Evolutionary conservation across 192 early-diverging fungal genomes (phyloP).

Genomic region (Coemansia sp.): DNA sequence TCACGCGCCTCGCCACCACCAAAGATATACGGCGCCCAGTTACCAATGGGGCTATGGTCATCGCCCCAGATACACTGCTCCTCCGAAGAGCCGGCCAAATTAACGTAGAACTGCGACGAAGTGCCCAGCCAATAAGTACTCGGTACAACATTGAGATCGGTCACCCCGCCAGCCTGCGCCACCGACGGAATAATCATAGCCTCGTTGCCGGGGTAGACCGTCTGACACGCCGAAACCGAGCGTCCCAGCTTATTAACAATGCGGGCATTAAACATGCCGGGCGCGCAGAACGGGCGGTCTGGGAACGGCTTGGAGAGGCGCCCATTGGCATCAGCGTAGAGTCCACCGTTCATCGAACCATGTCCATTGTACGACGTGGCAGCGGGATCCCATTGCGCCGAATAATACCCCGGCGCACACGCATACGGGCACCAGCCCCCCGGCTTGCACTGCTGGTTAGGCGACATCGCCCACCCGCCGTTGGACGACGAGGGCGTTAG

Average conservation of each 20-base stretch:
- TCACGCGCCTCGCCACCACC: conserved; percentile 43
- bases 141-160: conserved; percentile 39
- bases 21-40: conserved; percentile 53
- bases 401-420: conserved; percentile 43
- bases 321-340: conserved; percentile 27
- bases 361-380: conserved; percentile 32
- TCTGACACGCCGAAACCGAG: conserved; percentile 52
- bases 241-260: conserved; percentile 35
- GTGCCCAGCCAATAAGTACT: conserved; percentile 49
- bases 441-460: conserved; percentile 37
- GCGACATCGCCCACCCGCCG: conserved; percentile 55
- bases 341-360: conserved; percentile 51
- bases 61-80: conserved; percentile 50
- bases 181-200: conserved; percentile 54
- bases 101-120: conserved; percentile 53
- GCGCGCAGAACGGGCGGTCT: conserved; percentile 27
- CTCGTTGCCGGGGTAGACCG: conserved; percentile 52
- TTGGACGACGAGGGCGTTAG: conserved; percentile 28
- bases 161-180: conserved; percentile 17
- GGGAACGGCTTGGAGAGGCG: conserved; percentile 39
- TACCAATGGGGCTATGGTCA: conserved; percentile 25
- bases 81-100: conserved; percentile 32
- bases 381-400: conserved; percentile 45
- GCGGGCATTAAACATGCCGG: conserved; percentile 33
- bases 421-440: conserved; percentile 49